Conservation (phyloP, 371 early-diverging fungal genomes). For the Nematocida homosporus region DNA sequence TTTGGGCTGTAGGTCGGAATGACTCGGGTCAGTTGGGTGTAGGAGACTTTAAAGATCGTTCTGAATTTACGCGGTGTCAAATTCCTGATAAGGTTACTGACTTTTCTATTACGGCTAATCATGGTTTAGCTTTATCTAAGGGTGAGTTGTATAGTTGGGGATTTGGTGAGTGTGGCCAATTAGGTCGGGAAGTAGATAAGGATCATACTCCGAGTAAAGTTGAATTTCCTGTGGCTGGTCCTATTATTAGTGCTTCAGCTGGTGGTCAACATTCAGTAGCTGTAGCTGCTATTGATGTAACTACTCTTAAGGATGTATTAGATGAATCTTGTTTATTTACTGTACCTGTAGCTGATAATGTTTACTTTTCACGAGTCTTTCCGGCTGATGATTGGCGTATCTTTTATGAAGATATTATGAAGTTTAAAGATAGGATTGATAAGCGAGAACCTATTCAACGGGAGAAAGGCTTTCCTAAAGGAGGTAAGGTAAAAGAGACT, state of each 20-base stretch:
- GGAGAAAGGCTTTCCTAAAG: background rate
- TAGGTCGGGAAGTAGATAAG: constrained; percentile 58
- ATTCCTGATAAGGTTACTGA: constrained; percentile 39
- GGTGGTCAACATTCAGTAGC: constrained; percentile 51
- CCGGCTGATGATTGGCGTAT: constrained; percentile 4
- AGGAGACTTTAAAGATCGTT: constrained; percentile 16
- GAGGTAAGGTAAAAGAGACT: background rate
- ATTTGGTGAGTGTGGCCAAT: constrained; percentile 54
- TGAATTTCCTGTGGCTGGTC: constrained; percentile 61
- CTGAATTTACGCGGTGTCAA: constrained; percentile 31
- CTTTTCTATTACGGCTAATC: constrained; percentile 44
- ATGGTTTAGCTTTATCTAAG: constrained; percentile 50
- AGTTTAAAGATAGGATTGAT: background rate
- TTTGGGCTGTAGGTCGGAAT: constrained; percentile 67
- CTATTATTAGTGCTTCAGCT: constrained; percentile 62
- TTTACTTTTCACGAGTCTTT: constrained; percentile 6
- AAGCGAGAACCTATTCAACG: background rate
- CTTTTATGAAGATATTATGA: constrained; percentile 4
- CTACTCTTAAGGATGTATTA: background rate
- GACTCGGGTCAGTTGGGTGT: constrained; percentile 63
- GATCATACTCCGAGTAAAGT: constrained; percentile 56
- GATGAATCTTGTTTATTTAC: background rate
- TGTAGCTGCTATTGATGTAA: constrained; percentile 31
- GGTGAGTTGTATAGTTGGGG: constrained; percentile 65
- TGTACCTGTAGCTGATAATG: background rate